A percentile compares a stretch with the other conserved stretches of the same genome.
These are phyloP conservation scores for Proliferodiscus dingleyae DNA, from an alignment of 2,329 filamentous ascomycete species.

Conservation along the genomic window DNA sequence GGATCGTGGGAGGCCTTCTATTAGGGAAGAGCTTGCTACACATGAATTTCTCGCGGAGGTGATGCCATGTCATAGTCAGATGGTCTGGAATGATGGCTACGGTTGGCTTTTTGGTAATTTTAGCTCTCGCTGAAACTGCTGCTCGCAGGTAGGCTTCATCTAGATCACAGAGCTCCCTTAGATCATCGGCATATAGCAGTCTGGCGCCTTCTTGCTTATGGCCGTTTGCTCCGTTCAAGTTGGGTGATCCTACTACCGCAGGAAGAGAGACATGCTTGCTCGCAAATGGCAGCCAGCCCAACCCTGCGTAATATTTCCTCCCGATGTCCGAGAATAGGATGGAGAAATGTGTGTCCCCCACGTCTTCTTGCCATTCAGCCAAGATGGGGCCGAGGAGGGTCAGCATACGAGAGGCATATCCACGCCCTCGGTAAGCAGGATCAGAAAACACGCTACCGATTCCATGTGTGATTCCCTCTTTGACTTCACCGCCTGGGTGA, in stretches of 20 bases:
- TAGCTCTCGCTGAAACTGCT: constrained; percentile 35
- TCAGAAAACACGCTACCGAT: constrained; percentile 77
- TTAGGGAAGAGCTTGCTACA: constrained; percentile 54
- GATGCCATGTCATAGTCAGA: constrained; percentile 69
- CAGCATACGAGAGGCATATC: constrained; percentile 77
- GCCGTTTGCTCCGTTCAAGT: constrained; percentile 24
- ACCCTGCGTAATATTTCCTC: constrained; percentile 70
- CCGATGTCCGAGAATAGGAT: constrained; percentile 85
- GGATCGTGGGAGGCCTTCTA: constrained; percentile 48
- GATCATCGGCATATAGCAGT: constrained; percentile 49
- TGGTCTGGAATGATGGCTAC: constrained; percentile 66
- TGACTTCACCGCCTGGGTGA: constrained; percentile 33
- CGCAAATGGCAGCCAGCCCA: constrained; percentile 70
- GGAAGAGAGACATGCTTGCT: constrained; percentile 67
- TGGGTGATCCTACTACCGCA: constrained; percentile 32
- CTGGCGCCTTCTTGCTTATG: not conserved
- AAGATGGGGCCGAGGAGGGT: constrained; percentile 54
- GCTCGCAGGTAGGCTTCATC: constrained; percentile 61
- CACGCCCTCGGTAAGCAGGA: constrained; percentile 59
- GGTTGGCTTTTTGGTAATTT: constrained; percentile 32
- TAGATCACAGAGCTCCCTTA: constrained; percentile 55
- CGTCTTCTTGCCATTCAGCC: constrained; percentile 46
- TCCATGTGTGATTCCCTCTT: constrained; percentile 63
- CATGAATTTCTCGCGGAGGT: constrained; percentile 77
- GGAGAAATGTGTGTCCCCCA: constrained; percentile 55